These are phyloP conservation scores for Chlorophyllum brunneum DNA, from an alignment of 768 basidiomycete genomes.

Conservation along the genomic window DNA sequence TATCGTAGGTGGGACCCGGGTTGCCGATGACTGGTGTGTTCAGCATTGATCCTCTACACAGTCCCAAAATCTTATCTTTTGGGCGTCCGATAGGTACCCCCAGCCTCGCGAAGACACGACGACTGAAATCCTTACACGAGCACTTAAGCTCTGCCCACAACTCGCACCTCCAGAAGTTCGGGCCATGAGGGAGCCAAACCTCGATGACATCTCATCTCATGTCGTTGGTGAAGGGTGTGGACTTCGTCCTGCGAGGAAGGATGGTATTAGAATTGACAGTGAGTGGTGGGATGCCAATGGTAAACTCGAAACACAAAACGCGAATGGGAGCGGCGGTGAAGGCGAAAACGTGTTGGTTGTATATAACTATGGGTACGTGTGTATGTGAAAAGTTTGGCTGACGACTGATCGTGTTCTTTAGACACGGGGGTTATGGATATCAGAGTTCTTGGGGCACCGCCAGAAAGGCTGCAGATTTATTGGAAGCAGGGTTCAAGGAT, in stretches of 20 bases:
- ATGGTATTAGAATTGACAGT: slow-evolving; percentile 55
- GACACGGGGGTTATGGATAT: slow-evolving; percentile 22
- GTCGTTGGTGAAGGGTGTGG: slow-evolving; percentile 56
- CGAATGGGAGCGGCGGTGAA: slow-evolving; percentile 14
- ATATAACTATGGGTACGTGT: slow-evolving; percentile 32
- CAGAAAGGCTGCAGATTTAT: slow-evolving; percentile 15
- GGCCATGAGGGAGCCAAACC: slow-evolving; percentile 37
- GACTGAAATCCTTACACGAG: slow-evolving; percentile 50
- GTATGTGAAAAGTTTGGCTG: background rate
- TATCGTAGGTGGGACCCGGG: slow-evolving; percentile 61
- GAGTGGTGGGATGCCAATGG: slow-evolving; percentile 27
- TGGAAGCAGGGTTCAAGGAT: slow-evolving; percentile 17
- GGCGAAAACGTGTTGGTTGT: slow-evolving; percentile 20
- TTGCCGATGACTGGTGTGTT: slow-evolving; percentile 55
- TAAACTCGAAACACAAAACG: slow-evolving; percentile 11
- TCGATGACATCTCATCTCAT: slow-evolving; percentile 47
- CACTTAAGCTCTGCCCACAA: slow-evolving; percentile 50
- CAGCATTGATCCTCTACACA: background rate
- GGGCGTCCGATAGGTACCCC: slow-evolving; percentile 48
- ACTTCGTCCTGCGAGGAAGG: slow-evolving; percentile 48
- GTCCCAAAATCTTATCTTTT: background rate
- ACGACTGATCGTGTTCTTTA: background rate
- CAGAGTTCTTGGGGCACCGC: slow-evolving; percentile 21
- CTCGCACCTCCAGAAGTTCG: slow-evolving; percentile 54
- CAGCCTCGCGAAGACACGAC: slow-evolving; percentile 61